Evolutionary conservation across 495 filamentous ascomycete species (phyloP), one percentile per base, ranked within the genome.

Genomic region (Podospora sp.): DNA sequence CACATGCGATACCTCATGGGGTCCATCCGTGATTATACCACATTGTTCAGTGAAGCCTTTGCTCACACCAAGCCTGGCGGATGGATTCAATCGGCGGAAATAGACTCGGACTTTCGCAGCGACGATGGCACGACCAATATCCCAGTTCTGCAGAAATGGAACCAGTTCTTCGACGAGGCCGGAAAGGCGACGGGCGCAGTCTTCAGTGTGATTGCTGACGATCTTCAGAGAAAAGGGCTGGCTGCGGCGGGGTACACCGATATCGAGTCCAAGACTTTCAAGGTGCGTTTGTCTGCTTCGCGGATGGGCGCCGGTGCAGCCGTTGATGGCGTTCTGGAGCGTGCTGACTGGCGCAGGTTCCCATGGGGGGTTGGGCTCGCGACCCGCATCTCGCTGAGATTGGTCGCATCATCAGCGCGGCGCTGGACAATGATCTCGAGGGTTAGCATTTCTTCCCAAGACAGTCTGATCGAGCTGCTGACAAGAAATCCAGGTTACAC

Each of bases 1-100:
- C 56, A 59, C 56, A 59, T 59, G 24, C 56, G 56, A 20, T 59
- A 59, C 56, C 27, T 59, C 21, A 29, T 59, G 22, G 56, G 56
- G 5, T 22, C 56, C 24, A 59, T 59, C 56, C 27, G 24, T 22
- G 56, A 59, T 22, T 59, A 33, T 11, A 27, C 18, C 24, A 8
- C 16, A 8, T 35, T 59, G 56, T 59, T 59, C 27, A 27, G n/a
- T 2, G 8, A 59, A 25, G 56, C 56, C 2, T 59, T 59, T 35
- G 6, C 24, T 7, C 27, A 27, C 18, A 27, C 27, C 22, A 59
- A 59, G n/a, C 56, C 56, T 20, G 56, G 56, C 6, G 56, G 56
- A 12, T 59, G 56, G 56, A 59, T 59, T 27, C 56, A 59, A 33
- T 27, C 22, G 22, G 22, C 24, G 6, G 56, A 59, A 25, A 59